Conservation (phyloP, 176 grass and related monocot genomes). For the Lolium multiflorum region DNA sequence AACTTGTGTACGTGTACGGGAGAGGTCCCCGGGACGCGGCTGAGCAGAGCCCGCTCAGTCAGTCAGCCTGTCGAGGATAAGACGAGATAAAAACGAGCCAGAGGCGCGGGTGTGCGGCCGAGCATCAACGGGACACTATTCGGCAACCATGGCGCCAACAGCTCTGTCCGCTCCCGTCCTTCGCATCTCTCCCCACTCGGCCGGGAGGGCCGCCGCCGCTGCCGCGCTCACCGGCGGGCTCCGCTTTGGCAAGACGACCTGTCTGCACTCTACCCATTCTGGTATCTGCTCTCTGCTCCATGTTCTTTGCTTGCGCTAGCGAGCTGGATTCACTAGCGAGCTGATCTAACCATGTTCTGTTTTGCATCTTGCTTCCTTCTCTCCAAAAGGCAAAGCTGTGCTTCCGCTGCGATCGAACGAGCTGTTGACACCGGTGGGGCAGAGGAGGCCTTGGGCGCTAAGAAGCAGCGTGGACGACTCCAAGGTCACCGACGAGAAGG, state of each 20-base stretch:
- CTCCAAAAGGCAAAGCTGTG: not conserved
- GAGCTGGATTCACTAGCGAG: not conserved
- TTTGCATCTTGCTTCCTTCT: not conserved
- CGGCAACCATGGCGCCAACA: constrained; percentile 47
- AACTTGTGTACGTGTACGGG: not conserved
- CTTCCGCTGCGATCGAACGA: constrained; percentile 10
- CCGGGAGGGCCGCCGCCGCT: not conserved
- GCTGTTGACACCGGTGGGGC: constrained; percentile 10
- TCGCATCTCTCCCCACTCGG: constrained; percentile 1
- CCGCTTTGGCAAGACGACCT: not conserved
- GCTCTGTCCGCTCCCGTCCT: constrained; percentile 32
- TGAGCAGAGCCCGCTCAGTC: constrained; percentile 41
- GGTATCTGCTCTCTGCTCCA: not conserved
- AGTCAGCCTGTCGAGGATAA: constrained; percentile 23
- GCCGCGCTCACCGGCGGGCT: not conserved
- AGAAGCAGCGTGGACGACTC: constrained; percentile 59
- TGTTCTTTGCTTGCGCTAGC: not conserved
- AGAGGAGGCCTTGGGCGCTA: constrained; percentile 31
- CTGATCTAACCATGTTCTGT: not conserved
- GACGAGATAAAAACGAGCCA: constrained; percentile 33
- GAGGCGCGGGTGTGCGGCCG: constrained; percentile 11
- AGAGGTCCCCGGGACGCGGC: constrained; percentile 43
- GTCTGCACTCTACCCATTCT: not conserved
- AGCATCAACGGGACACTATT: not conserved
- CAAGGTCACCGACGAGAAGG: constrained; percentile 64